Percentiles rank a stretch among this genome's conserved stretches.
Conservation (phyloP, 2,329 filamentous ascomycete genomes). For the Rutstroemia sp. region DNA sequence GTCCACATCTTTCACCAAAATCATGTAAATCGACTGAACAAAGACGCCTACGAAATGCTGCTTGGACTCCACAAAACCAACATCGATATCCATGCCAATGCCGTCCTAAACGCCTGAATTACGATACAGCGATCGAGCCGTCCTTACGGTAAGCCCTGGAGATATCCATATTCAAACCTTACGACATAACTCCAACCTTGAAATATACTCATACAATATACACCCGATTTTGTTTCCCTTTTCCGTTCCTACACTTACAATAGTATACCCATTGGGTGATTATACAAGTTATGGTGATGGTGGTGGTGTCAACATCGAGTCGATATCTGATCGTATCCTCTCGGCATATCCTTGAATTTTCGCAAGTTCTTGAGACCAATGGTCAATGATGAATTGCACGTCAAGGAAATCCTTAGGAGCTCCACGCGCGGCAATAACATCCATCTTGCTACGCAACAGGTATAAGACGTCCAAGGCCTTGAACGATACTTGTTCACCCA, state of each 20-base stretch:
- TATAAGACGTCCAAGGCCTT: slow-evolving; percentile 1
- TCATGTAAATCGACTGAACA: too few relatives aligned
- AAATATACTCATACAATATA: too few relatives aligned
- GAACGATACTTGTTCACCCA: not conserved
- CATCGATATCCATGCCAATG: too few relatives aligned
- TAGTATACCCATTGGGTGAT: not conserved
- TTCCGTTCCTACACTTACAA: not conserved
- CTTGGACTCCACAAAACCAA: too few relatives aligned
- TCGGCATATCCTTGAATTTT: not conserved
- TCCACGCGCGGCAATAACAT: slow-evolving; percentile 1
- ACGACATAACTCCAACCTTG: too few relatives aligned
- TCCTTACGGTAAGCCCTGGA: too few relatives aligned
- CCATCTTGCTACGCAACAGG: slow-evolving; percentile 1
- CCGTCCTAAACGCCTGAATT: too few relatives aligned
- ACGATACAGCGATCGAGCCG: too few relatives aligned
- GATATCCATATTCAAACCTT: too few relatives aligned
- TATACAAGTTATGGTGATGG: not conserved
- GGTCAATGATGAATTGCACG: not conserved
- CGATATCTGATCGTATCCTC: not conserved
- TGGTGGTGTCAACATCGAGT: not conserved
- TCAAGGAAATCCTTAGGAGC: not conserved
- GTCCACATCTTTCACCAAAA: too few relatives aligned
- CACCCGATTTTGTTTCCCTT: not conserved
- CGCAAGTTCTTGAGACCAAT: not conserved
- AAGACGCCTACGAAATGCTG: too few relatives aligned